Conservation (phyloP, 179 eudicot genomes). For the Nepenthes alata region DNA sequence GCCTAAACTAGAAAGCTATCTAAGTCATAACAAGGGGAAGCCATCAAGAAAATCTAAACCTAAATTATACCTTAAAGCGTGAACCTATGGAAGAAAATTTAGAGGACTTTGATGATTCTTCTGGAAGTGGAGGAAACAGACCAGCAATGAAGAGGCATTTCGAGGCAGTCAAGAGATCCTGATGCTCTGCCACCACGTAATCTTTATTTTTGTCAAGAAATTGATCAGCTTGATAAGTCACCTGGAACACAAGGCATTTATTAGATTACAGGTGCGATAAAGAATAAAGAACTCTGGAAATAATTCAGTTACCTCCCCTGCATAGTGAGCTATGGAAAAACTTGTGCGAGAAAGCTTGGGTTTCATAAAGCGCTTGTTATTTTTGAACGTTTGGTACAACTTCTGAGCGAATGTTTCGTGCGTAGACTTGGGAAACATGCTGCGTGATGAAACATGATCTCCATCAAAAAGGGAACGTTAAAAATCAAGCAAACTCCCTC, state of each 20-base stretch:
- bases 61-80: slow-evolving; percentile 67
- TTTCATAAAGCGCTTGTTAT: slow-evolving; percentile 75
- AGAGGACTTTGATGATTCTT: slow-evolving; percentile 85
- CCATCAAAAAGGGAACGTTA: background rate
- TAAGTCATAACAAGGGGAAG: background rate
- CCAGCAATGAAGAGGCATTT: slow-evolving; percentile 77
- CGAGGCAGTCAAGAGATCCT: slow-evolving; percentile 81
- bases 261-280: slow-evolving; percentile 8
- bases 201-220: slow-evolving; percentile 99
- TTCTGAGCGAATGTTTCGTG: slow-evolving; percentile 98
- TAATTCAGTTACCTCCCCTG: slow-evolving; percentile 71
- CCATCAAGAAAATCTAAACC: background rate
- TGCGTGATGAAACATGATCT: slow-evolving; percentile 28
- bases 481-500: background rate
- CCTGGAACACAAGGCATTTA: slow-evolving; percentile 35
- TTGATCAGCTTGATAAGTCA: slow-evolving; percentile 74
- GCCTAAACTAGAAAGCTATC: no score
- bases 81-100: slow-evolving; percentile 97
- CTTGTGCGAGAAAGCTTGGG: slow-evolving; percentile 98
- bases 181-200: slow-evolving; percentile 98
- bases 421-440: slow-evolving; percentile 97
- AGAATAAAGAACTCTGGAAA: background rate
- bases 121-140: slow-evolving; percentile 84
- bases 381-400: slow-evolving; percentile 82
- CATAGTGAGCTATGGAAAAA: slow-evolving; percentile 87